Base-by-base conservation (phyloP, 176 grass and related monocot species). In the Triticum timopheevii region DNA sequence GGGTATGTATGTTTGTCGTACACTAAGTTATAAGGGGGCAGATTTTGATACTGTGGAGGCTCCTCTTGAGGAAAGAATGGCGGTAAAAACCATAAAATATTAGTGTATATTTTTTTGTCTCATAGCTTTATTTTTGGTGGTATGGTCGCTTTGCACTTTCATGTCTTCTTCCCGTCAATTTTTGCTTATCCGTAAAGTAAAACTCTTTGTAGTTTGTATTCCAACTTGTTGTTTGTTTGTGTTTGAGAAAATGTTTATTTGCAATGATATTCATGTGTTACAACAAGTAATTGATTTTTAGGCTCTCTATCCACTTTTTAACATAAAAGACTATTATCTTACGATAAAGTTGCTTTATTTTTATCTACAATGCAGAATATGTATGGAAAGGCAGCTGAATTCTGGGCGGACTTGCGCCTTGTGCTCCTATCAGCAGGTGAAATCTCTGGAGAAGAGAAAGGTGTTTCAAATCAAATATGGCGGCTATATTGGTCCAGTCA, bases 1-100 rank as follows among this genome's bases (percentile, higher is more conserved):
- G 89, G 97, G 97, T 81, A 99, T 99, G 97, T 99, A 99, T 83
- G 86, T 99, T 61, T 99, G 97, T 39, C 97, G 97, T 47, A 96
- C 97, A 12, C 85, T 99, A 87, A 99, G 97, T 90, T 99, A 96
- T 84, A 94, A 99, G 44, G 97, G 90, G 30, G 89, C 78, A 77
- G 94, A 99, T 80, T 99, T 99, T 87, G 94, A 99, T 94, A 93
- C 94, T 63, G 87, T 96, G 85, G 94, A 96, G 89, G 92, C 97
- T 80, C 75, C 80, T 39, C 86, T 99, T 28, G 97, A 93, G 78
- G 97, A 99, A 90, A 91, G 87, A 88, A 99, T 96, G 97, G 96
- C 85, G 97, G 97, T 99, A 99, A 85, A 73, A 44, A 96, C 62
- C 83, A 86, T 89, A 89, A 56, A 30, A 12, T 66, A 10, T 86